A percentile compares a stretch with the other conserved stretches of the same genome.
Conservation (phyloP, 352 stramenopile genomes). For the Pythium phragmitis region DNA sequence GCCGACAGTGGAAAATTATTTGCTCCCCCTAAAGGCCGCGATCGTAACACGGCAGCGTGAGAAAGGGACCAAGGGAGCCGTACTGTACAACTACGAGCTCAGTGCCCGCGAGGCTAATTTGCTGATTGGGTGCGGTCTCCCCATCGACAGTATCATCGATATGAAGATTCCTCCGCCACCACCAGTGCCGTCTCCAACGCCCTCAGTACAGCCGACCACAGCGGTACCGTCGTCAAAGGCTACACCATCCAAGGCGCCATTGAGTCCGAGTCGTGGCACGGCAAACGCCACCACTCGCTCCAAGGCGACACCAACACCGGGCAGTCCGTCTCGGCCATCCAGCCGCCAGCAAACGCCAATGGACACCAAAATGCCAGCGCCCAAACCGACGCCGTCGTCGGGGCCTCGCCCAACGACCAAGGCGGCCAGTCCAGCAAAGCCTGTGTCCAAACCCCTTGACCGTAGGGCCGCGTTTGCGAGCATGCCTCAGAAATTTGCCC, state of each 20-base stretch:
- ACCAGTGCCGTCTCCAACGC: neutral
- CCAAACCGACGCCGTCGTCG: slow-evolving; percentile 1
- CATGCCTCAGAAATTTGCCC: slow-evolving; percentile 38
- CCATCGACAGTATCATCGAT: slow-evolving; percentile 58
- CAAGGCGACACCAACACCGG: slow-evolving; percentile 8
- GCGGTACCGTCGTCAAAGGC: neutral
- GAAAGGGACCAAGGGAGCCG: slow-evolving; percentile 34
- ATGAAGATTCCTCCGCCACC: slow-evolving; percentile 31
- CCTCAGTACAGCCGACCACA: slow-evolving; percentile 1
- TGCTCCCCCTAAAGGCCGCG: slow-evolving; percentile 10
- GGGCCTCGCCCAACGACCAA: slow-evolving; percentile 1
- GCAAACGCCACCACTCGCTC: neutral
- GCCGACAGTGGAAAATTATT: slow-evolving; percentile 29
- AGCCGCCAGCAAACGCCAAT: slow-evolving; percentile 8
- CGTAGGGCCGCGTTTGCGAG: slow-evolving; percentile 33
- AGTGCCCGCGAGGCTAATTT: slow-evolving; percentile 40
- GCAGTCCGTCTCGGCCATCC: slow-evolving; percentile 9
- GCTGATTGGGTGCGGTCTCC: slow-evolving; percentile 42
- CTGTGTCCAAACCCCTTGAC: slow-evolving; percentile 20
- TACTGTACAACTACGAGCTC: slow-evolving; percentile 65
- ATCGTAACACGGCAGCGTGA: slow-evolving; percentile 23
- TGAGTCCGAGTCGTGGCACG: slow-evolving; percentile 4
- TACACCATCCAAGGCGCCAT: neutral
- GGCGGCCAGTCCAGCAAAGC: slow-evolving; percentile 20
- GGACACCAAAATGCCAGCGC: neutral